Percentiles rank a stretch among this genome's conserved stretches.
phyloP scores from a whole-genome alignment of 2,329 filamentous ascomycete species.

The Hypoxylon sp. region DNA sequence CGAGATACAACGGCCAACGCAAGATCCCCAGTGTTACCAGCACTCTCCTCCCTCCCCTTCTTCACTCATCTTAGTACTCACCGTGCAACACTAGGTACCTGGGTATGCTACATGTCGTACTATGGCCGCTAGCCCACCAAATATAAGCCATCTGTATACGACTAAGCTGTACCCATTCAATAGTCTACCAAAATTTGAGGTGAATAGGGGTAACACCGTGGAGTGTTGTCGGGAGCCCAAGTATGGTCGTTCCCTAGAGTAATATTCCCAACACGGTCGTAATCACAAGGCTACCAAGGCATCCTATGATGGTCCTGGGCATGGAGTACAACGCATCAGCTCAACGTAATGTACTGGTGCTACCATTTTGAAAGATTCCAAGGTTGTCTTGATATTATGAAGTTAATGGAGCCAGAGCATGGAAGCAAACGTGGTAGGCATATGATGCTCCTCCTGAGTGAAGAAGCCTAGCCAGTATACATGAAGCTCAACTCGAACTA shows the following conservation, averaged over 20 bases:
- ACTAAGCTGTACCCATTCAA: background rate
- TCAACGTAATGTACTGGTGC: background rate
- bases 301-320: background rate
- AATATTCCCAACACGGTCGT: background rate
- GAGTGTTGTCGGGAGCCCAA: background rate
- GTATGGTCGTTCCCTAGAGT: background rate
- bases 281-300: background rate
- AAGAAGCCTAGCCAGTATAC: background rate
- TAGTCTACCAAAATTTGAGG: background rate
- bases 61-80: background rate
- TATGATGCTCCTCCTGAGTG: slow-evolving; percentile 1
- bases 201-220: background rate
- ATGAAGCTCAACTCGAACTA: background rate
- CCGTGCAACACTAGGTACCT: background rate
- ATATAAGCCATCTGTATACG: background rate
- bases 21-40: background rate
- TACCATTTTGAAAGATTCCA: background rate
- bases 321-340: background rate
- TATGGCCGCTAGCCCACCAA: background rate
- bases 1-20: background rate
- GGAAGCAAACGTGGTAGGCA: slow-evolving; percentile 5
- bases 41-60: too few species aligned
- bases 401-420: background rate
- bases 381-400: background rate
- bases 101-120: background rate